A percentile compares a stretch with the other conserved stretches of the same genome.
Evolutionary conservation across 2,329 filamentous ascomycete species (phyloP).

Genomic region (Penicillium sp.): DNA sequence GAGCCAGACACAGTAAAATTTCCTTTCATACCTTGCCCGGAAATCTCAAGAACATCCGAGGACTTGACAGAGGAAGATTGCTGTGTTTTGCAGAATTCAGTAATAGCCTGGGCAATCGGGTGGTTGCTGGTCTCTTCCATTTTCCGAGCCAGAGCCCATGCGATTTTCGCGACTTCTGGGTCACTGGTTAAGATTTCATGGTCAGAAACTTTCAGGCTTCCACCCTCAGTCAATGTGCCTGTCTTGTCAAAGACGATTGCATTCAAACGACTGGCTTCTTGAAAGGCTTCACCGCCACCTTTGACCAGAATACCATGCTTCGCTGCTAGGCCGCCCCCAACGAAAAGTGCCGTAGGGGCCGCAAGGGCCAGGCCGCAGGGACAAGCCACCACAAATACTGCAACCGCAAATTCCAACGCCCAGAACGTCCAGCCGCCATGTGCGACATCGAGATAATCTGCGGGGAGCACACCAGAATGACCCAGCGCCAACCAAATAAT

Average conservation of each 20-base stretch:
- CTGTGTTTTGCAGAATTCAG: constrained; percentile 39
- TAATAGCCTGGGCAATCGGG: constrained; percentile 50
- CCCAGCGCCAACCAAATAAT: constrained; percentile 42
- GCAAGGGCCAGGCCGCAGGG: constrained; percentile 75
- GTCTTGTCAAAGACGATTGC: constrained; percentile 85
- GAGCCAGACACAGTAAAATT: constrained; percentile 35
- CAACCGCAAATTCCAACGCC: constrained; percentile 60
- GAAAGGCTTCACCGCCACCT: constrained; percentile 75
- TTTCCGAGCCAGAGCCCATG: constrained; percentile 41
- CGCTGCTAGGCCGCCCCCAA: constrained; percentile 70
- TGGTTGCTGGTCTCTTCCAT: constrained; percentile 54
- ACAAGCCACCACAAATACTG: constrained; percentile 79
- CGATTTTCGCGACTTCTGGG: constrained; percentile 28
- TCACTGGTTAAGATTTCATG: constrained; percentile 37
- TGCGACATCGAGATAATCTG: constrained; percentile 44
- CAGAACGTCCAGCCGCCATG: constrained; percentile 46
- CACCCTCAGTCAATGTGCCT: constrained; percentile 64
- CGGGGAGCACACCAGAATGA: constrained; percentile 35
- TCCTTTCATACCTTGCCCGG: constrained; percentile 51
- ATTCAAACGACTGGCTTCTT: constrained; percentile 69
- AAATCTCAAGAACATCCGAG: constrained; percentile 45
- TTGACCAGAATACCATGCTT: constrained; percentile 73
- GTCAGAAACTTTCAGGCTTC: constrained; percentile 49
- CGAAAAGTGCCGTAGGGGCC: constrained; percentile 79
- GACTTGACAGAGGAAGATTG: constrained; percentile 21